These are phyloP conservation scores for Skeletonema potamos DNA, from an alignment of 108 stramenopile genomes.

Conservation along the genomic window DNA sequence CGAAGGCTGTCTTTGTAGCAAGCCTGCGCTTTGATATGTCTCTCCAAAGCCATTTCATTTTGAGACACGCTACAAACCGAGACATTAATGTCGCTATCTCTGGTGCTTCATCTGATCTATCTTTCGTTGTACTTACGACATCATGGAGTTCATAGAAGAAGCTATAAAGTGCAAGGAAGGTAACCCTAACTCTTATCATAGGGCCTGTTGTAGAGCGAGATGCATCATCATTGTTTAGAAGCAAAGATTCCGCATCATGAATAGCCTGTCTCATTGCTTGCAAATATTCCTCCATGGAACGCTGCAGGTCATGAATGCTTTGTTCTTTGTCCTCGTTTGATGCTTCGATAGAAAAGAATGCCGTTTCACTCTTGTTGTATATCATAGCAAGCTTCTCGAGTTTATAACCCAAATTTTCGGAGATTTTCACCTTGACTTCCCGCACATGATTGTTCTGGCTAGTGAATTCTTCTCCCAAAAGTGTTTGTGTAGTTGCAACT, in stretches of 20 bases:
- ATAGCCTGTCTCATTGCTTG: slow-evolving; percentile 21
- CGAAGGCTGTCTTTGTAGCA: slow-evolving; percentile 50
- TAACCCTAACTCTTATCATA: slow-evolving; percentile 16
- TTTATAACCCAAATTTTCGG: slow-evolving; percentile 18
- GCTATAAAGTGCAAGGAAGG: slow-evolving; percentile 30
- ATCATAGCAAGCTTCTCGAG: slow-evolving; percentile 27
- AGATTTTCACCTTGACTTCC: slow-evolving; percentile 20
- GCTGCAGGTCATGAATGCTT: slow-evolving; percentile 4
- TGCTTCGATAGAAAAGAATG: slow-evolving; percentile 8
- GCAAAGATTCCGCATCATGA: slow-evolving; percentile 5
- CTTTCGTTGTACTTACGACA: slow-evolving; percentile 8
- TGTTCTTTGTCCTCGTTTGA: not conserved
- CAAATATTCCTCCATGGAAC: not conserved
- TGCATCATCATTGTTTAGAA: slow-evolving; percentile 12
- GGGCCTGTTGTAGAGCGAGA: slow-evolving; percentile 21
- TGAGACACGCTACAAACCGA: not conserved
- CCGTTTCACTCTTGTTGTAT: slow-evolving; percentile 18
- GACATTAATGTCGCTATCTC: not conserved
- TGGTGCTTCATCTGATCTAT: not conserved
- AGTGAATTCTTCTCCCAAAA: slow-evolving; percentile 45
- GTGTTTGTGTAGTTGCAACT: slow-evolving; percentile 26
- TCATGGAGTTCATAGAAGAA: slow-evolving; percentile 30
- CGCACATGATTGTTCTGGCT: slow-evolving; percentile 7
- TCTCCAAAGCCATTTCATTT: slow-evolving; percentile 39
- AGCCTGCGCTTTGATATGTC: slow-evolving; percentile 31